Evolutionary conservation across 306 rosid species (phyloP).

Genomic region (Malus fusca): DNA sequence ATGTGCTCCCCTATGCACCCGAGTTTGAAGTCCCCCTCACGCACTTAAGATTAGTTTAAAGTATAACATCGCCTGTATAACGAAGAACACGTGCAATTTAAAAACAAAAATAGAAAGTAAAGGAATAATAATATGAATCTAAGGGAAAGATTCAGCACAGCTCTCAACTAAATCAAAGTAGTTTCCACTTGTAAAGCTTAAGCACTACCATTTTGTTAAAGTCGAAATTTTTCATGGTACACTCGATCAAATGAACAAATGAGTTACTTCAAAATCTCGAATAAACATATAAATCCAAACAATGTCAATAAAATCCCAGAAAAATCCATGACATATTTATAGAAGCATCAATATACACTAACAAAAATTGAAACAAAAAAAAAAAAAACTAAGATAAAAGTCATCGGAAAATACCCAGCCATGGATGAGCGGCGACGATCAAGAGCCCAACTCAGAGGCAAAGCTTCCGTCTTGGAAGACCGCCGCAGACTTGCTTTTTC

Average conservation of each 20-base stretch:
- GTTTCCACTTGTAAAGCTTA: neutral
- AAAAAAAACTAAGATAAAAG: neutral
- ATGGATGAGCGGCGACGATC: conserved; percentile 18
- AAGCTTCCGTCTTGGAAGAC: conserved; percentile 1
- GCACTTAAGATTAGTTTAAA: neutral
- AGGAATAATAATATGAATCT: neutral
- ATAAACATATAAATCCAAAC: neutral
- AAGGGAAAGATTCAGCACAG: neutral
- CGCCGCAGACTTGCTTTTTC: neutral
- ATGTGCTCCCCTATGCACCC: neutral
- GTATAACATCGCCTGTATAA: neutral
- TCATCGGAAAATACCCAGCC: conserved; percentile 47
- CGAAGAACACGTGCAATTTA: no score
- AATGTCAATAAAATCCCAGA: neutral
- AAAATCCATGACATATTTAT: neutral
- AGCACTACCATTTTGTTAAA: neutral
- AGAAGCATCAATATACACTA: neutral
- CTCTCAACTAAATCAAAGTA: neutral
- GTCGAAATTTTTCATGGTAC: neutral
- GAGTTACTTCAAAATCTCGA: neutral
- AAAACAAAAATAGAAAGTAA: neutral
- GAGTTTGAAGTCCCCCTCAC: neutral
- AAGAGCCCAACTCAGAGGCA: neutral
- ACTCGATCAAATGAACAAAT: neutral
- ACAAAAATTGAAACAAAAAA: neutral